A percentile compares a stretch with the other conserved stretches of the same genome.
These are phyloP conservation scores for Metrosideros polymorpha DNA, from an alignment of 441 rosid genomes.

Conservation along the genomic window DNA sequence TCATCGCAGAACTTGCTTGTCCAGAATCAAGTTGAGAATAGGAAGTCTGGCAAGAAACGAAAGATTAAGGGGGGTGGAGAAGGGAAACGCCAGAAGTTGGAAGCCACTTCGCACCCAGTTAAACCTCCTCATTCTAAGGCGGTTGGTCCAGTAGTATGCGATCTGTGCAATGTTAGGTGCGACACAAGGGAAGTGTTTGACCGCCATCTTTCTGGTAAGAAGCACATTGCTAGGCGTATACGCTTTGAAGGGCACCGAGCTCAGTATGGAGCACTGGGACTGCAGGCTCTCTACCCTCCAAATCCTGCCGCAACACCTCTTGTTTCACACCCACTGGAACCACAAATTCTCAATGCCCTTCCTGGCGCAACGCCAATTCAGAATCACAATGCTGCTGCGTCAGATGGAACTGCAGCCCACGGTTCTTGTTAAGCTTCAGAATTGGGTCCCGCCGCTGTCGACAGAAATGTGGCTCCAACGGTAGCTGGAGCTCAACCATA, in stretches of 20 bases:
- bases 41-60: constrained; percentile 14
- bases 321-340: not conserved
- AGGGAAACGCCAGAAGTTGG: constrained; percentile 11
- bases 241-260: constrained; percentile 24
- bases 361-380: constrained; percentile 6
- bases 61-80: constrained; percentile 17
- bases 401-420: not conserved
- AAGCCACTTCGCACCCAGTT: not conserved
- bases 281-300: constrained; percentile 30
- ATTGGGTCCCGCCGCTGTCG: not conserved
- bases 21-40: constrained; percentile 3
- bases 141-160: constrained; percentile 21
- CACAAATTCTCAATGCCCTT: not conserved
- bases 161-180: constrained; percentile 29
- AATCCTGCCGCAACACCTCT: constrained; percentile 9
- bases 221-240: constrained; percentile 25
- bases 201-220: constrained; percentile 30
- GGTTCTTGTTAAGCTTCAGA: not conserved
- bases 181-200: constrained; percentile 21
- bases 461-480: not conserved
- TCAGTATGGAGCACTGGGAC: constrained; percentile 17
- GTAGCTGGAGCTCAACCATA: not conserved
- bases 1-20: constrained; percentile 3
- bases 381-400: not conserved
- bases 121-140: constrained; percentile 20